Evolutionary conservation across 2,329 filamentous ascomycete species (phyloP).

Genomic region (Metarhizium guizhouense): DNA sequence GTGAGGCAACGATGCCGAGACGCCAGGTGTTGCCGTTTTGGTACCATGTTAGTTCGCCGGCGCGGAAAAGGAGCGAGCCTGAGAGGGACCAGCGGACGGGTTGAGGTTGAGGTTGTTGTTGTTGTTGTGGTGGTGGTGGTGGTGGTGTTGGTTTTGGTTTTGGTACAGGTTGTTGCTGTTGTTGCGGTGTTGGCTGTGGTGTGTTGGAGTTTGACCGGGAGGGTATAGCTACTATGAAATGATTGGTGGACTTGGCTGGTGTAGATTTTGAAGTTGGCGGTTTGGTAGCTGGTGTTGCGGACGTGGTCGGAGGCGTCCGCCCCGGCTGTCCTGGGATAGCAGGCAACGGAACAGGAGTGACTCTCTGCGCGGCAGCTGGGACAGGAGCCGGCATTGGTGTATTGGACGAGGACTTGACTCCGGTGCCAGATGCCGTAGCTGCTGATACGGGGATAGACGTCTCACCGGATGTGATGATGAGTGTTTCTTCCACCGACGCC

Average conservation of each 20-base stretch:
- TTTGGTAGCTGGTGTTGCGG: neutral
- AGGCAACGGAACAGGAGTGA: constrained; percentile 29
- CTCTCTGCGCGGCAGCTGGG: constrained; percentile 13
- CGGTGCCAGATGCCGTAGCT: constrained; percentile 3
- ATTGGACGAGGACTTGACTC: constrained; percentile 2
- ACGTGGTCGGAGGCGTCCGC: constrained; percentile 21
- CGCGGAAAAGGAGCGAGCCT: constrained; percentile 31
- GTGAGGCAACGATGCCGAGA: constrained; percentile 32
- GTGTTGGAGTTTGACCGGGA: constrained; percentile 4
- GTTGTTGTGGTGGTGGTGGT: constrained; percentile 1
- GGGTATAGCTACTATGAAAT: constrained; percentile 10
- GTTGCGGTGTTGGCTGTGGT: constrained; percentile 4
- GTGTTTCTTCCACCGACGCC: constrained; percentile 17
- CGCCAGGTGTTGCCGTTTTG: constrained; percentile 38
- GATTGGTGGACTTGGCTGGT: constrained; percentile 10
- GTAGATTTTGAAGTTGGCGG: constrained; percentile 6
- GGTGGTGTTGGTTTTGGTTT: constrained; percentile 5
- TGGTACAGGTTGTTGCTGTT: constrained; percentile 8
- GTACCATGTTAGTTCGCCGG: constrained; percentile 43
- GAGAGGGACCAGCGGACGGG: constrained; percentile 23
- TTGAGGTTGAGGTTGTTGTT: constrained; percentile 14
- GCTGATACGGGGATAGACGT: constrained; percentile 6
- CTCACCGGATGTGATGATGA: constrained; percentile 10
- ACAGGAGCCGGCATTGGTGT: constrained; percentile 6
- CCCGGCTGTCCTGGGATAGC: constrained; percentile 22